Conservation (phyloP, 2,329 filamentous ascomycete species). For the Zymoseptoria tritici region DNA sequence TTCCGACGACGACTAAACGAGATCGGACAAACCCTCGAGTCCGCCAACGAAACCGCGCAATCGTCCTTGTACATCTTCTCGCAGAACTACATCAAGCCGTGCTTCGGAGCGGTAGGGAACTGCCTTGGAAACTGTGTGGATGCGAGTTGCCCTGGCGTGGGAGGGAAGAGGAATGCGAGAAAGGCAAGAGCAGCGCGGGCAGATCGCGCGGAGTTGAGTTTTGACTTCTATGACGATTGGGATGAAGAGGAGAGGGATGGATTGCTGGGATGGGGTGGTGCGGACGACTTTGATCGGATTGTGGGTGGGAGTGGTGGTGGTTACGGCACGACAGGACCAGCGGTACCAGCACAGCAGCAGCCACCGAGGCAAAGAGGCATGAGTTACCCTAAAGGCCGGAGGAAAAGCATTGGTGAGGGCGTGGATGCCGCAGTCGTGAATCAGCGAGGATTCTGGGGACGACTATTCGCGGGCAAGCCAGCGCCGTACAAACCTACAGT, state of each 20-base stretch:
- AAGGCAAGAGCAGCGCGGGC: slow-evolving; percentile 55
- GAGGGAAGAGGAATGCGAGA: slow-evolving; percentile 31
- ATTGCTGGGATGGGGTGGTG: slow-evolving; percentile 56
- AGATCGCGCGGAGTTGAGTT: slow-evolving; percentile 68
- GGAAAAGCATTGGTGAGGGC: slow-evolving; percentile 50
- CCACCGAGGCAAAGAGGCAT: slow-evolving; percentile 70
- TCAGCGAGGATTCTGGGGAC: slow-evolving; percentile 68
- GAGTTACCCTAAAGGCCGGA: slow-evolving; percentile 59
- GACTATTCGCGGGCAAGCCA: slow-evolving; percentile 71
- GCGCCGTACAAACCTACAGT: slow-evolving; percentile 84
- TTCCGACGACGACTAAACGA: slow-evolving; percentile 91
- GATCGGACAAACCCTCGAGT: slow-evolving; percentile 81
- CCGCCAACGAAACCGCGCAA: slow-evolving; percentile 85
- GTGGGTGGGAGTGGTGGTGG: slow-evolving; percentile 59
- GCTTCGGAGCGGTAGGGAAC: slow-evolving; percentile 58
- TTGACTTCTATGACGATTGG: slow-evolving; percentile 99
- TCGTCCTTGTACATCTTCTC: slow-evolving; percentile 84
- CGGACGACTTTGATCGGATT: slow-evolving; percentile 75
- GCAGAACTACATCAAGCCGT: slow-evolving; percentile 76
- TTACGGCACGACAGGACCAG: slow-evolving; percentile 21
- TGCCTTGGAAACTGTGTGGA: slow-evolving; percentile 65
- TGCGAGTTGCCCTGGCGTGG: slow-evolving; percentile 29
- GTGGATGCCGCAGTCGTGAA: slow-evolving; percentile 82
- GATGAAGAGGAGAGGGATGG: slow-evolving; percentile 59
- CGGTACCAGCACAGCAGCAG: slow-evolving; percentile 38